Evolutionary conservation across 73 alveolate genomes (phyloP).

Genomic region (Uronychia setigera): DNA sequence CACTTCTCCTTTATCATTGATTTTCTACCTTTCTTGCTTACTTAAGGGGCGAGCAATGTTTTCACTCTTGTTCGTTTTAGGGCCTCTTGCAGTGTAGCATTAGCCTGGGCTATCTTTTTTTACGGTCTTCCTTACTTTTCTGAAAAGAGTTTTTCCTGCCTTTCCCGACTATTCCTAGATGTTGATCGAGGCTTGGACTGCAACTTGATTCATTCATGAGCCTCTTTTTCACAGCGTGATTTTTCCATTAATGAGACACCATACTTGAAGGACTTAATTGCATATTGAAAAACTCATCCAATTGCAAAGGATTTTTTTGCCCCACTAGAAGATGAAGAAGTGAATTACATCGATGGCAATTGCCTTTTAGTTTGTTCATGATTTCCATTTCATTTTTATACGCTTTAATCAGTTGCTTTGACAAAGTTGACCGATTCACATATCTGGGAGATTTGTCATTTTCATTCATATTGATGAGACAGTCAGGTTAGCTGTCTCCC

Average conservation of each 20-base stretch:
- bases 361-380: background rate
- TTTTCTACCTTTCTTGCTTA: too few species aligned
- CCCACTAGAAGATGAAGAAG: background rate
- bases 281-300: background rate
- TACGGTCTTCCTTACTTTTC: too few species aligned
- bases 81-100: too few species aligned
- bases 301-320: background rate
- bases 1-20: too few species aligned
- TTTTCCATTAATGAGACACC: background rate
- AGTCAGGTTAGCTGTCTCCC: too few species aligned
- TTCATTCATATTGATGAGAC: background rate
- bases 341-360: background rate
- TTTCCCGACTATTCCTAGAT: too few species aligned
- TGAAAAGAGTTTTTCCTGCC: too few species aligned
- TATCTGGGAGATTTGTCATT: background rate
- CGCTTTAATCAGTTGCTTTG: background rate
- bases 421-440: background rate
- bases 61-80: too few species aligned
- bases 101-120: too few species aligned
- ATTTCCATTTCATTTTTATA: background rate
- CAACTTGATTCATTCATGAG: background rate
- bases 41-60: too few species aligned
- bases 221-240: background rate
- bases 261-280: background rate
- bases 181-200: too few species aligned